These are phyloP conservation scores for Lecanicillium sp. DNA, from an alignment of 2,329 filamentous ascomycete species.

Conservation along the genomic window DNA sequence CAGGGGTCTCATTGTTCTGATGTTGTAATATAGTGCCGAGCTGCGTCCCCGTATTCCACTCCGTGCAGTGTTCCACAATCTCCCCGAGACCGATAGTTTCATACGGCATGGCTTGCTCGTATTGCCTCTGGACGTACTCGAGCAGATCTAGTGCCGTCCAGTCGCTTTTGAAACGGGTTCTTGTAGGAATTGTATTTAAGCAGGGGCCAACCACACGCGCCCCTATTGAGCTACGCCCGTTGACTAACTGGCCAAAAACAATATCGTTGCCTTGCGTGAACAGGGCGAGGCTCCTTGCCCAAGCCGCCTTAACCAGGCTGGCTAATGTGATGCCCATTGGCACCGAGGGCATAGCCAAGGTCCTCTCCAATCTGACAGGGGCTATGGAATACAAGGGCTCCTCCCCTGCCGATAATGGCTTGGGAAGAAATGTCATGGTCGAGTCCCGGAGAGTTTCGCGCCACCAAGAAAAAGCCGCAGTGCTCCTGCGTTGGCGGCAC, in stretches of 20 bases:
- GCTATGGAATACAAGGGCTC: not conserved
- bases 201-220: conserved; percentile 45
- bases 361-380: too few species aligned
- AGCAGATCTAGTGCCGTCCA: conserved; percentile 42
- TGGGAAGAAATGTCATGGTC: conserved; percentile 1
- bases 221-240: not conserved
- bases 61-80: conserved; percentile 34
- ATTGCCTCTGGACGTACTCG: conserved; percentile 40
- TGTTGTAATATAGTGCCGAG: conserved; percentile 43
- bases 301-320: conserved; percentile 3
- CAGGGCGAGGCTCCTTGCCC: conserved; percentile 4
- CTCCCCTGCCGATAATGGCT: not conserved
- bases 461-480: conserved; percentile 27
- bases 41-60: conserved; percentile 25
- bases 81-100: conserved; percentile 40
- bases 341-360: too few species aligned
- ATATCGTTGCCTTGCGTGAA: conserved; percentile 2
- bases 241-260: conserved; percentile 3
- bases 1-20: conserved; percentile 1
- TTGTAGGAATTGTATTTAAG: conserved; percentile 52
- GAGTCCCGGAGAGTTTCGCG: conserved; percentile 24
- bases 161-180: conserved; percentile 38
- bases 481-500: conserved; percentile 21
- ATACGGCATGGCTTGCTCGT: conserved; percentile 39
- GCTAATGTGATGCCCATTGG: not conserved